Evolutionary conservation across 1,284 basidiomycete species (phyloP).

Genomic region (Blastosporella zonata): DNA sequence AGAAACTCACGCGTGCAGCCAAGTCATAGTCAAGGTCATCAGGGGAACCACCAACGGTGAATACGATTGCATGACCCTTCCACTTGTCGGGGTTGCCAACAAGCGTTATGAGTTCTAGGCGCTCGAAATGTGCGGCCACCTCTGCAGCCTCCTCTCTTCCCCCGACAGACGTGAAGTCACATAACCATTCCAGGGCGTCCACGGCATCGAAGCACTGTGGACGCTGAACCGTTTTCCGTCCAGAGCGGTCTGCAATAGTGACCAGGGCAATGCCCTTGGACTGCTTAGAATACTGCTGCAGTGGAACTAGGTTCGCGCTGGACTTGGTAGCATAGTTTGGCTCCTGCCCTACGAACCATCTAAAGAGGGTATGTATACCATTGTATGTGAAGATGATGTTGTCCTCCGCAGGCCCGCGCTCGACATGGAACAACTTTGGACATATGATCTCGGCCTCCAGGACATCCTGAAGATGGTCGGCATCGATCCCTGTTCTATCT

Average conservation of each 20-base stretch:
- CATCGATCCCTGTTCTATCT: slow-evolving; percentile 17
- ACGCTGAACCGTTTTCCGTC: slow-evolving; percentile 1
- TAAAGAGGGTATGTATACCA: slow-evolving; percentile 15
- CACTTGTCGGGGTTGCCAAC: slow-evolving; percentile 17
- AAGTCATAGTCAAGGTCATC: slow-evolving; percentile 2
- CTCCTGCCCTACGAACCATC: slow-evolving; percentile 19
- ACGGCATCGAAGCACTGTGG: slow-evolving; percentile 19
- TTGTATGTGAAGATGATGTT: slow-evolving; percentile 17
- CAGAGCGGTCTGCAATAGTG: slow-evolving; percentile 6
- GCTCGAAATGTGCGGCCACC: slow-evolving; percentile 19
- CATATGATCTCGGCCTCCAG: slow-evolving; percentile 17
- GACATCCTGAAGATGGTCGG: slow-evolving; percentile 15
- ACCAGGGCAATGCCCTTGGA: slow-evolving; percentile 11
- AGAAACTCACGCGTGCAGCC: slow-evolving; percentile 3
- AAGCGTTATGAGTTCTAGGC: slow-evolving; percentile 16
- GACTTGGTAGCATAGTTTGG: slow-evolving; percentile 17
- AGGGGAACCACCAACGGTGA: slow-evolving; percentile 11
- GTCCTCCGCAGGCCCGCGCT: slow-evolving; percentile 16
- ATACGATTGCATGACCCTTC: slow-evolving; percentile 14
- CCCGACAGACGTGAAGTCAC: slow-evolving; percentile 20
- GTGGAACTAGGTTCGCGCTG: background rate
- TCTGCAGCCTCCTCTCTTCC: slow-evolving; percentile 22
- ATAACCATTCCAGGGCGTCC: slow-evolving; percentile 20
- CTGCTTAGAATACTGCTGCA: slow-evolving; percentile 8
- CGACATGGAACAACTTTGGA: slow-evolving; percentile 18